Base-by-base conservation (phyloP, 208 protist species). In the Wallacemonas collosoma region DNA sequence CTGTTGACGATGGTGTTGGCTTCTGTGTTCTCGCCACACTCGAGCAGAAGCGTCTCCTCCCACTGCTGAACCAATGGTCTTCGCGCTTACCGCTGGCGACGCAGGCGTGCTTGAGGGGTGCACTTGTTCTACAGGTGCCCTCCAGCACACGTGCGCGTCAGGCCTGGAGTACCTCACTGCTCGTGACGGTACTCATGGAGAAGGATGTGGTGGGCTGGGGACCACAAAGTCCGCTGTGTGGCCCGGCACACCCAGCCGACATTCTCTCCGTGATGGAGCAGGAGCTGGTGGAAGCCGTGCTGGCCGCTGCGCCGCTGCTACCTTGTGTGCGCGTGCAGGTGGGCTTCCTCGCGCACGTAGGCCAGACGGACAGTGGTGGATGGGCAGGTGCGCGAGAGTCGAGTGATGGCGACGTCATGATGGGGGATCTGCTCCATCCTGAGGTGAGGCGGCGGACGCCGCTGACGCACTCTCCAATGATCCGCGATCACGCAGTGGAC, bases 11-110 rank as follows among this genome's bases (percentile, higher is more conserved):
- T 39, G 60, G n/a, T 55, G 14, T 41, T 8, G 63, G 47, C 7
- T 65, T 64, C 1, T 93, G 89, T 71, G 55, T 82, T 53, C 80
- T 94, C 38, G 77, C 76, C 44, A 93, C 92, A 40, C 73, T 94
- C 38, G 89, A 96, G 82, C 89, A 95, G 72, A 80, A 91, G 65
- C 83, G 89, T 5, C 82, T 96, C 40, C 71, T 82, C 40, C 11
- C 53, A 7, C 56, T 72, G 11, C 75, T 96, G 14, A 83, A 77
- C 41, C 76, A 72, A 2, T 96, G 92, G 89, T 82, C 83, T 1
- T 65, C 76, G 1, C 62, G 72, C 7, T 81, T 94, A 14, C 78
- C 89, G 11, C 63, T 62, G 7, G 73, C 77, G 2, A 71, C 80
- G 47, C 89, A 82, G n/a, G 2, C 51, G 15, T 73, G 65, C 50